Evolutionary conservation across 257 asterid species (phyloP), one percentile per base, ranked within the genome.

Genomic region (Rauvolfia tetraphylla): DNA sequence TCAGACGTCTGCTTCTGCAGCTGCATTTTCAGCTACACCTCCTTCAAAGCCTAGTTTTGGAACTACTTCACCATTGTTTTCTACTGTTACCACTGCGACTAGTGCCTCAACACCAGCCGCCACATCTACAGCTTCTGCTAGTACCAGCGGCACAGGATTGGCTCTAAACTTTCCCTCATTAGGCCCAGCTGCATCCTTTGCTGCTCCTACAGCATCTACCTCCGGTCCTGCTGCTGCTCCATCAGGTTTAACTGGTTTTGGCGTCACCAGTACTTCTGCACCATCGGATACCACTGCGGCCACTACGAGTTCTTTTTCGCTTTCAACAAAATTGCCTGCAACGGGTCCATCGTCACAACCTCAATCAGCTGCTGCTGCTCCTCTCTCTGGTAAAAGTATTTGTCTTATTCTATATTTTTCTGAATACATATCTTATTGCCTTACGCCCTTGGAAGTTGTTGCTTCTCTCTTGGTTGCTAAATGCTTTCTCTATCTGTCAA

Each of bases 61-160:
- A 53, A 6, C 85, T 59, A 79, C 82, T 71, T 83, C 91, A 15
- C 25, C 91, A 63, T 80, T 87, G 79, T 89, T 85, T 84, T 85
- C 93, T 14, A 82, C 93, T 39, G 87, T 82, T 75, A 82, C 90
- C n/a, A 75, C 98, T 33, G 76, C 82, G 51, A 73, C 79, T 54
- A 79, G 85, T 51, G 67, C 78, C 36, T 72, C 78, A 12, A 57
- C 83, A 13, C 77, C 89, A 46, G 83, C 83, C 4, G 72, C 88
- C 73, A 65, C 89, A 36, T 78, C 86, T 72, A 42, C 89, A 74
- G 58, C 89, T 74, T 74, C 86, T 65, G n/a, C 69, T 31, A 63
- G 29, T 57, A 23, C 75, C 31, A 33, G 65, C 5, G 31, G 76
- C 84, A 75, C 85, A 17, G 78, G 78, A 72, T 76, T 87, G 69